phyloP scores from a whole-genome alignment of 1,284 basidiomycete genomes.

The Taiwanofungus camphoratus region DNA sequence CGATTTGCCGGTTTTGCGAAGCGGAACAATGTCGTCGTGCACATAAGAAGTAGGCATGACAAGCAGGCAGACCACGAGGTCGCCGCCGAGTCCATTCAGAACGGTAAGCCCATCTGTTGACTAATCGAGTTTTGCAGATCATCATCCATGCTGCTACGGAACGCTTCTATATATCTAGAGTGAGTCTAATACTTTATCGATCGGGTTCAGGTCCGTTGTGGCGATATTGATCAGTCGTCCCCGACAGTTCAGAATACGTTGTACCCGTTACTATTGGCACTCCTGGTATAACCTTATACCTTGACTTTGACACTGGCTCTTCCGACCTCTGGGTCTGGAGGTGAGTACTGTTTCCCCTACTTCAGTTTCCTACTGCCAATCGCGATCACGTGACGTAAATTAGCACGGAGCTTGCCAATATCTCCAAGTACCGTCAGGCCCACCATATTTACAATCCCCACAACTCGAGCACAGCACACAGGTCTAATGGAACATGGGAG shows the following conservation, averaged over 20 bases:
- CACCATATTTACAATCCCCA: constrained; percentile 31
- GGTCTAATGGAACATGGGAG: constrained; percentile 28
- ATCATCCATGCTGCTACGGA: background rate
- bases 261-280: constrained; percentile 35
- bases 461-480: constrained; percentile 29
- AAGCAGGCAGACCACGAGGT: constrained; percentile 29
- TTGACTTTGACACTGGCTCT: constrained; percentile 36
- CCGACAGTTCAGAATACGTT: constrained; percentile 30
- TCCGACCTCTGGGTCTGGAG: constrained; percentile 34
- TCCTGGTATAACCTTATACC: constrained; percentile 30
- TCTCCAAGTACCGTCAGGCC: constrained; percentile 16
- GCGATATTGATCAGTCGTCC: background rate
- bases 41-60: constrained; percentile 21
- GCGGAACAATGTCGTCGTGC: constrained; percentile 27
- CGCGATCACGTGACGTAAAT: background rate
- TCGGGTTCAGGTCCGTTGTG: background rate
- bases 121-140: no score
- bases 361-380: background rate
- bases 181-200: constrained; percentile 8
- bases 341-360: constrained; percentile 8
- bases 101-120: constrained; percentile 22
- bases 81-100: constrained; percentile 31
- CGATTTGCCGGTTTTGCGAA: constrained; percentile 27
- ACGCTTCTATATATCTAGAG: constrained; percentile 9
- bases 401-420: constrained; percentile 24